Evolutionary conservation across 2,329 filamentous ascomycete genomes (phyloP).

Genomic region (Diaporthe sp.): DNA sequence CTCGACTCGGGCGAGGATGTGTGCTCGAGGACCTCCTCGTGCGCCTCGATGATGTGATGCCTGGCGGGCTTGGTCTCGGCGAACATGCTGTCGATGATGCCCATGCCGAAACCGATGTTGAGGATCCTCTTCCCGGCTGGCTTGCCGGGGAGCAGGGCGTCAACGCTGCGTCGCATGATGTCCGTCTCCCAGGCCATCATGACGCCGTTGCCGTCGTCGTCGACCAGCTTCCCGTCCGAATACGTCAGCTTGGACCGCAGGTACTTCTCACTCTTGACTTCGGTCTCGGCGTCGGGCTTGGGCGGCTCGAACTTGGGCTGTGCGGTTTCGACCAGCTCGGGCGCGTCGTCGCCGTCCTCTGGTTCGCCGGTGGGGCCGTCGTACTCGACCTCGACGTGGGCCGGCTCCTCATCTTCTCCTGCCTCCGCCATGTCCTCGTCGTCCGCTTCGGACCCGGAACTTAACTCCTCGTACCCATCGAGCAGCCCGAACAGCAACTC

Average conservation of each 20-base stretch:
- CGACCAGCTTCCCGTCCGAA: constrained; percentile 76
- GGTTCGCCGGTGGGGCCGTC: constrained; percentile 41
- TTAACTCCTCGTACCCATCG: constrained; percentile 83
- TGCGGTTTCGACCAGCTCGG: constrained; percentile 47
- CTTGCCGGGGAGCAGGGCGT: constrained; percentile 66
- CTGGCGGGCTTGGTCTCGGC: constrained; percentile 74
- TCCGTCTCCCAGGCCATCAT: constrained; percentile 96
- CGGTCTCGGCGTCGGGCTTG: constrained; percentile 53
- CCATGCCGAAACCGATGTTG: constrained; percentile 93
- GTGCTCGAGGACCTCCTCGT: constrained; percentile 80
- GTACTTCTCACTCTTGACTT: constrained; percentile 76
- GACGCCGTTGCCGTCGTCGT: constrained; percentile 83
- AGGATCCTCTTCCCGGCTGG: constrained; percentile 75
- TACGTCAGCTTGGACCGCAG: constrained; percentile 77
- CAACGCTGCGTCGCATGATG: constrained; percentile 85
- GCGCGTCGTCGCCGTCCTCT: constrained; percentile 51
- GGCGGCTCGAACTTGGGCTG: constrained; percentile 53
- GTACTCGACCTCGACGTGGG: constrained; percentile 35
- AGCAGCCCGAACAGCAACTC: constrained; percentile 88
- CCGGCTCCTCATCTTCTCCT: constrained; percentile 47
- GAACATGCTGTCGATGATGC: constrained; percentile 86
- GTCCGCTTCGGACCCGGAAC: constrained; percentile 65
- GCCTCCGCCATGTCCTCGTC: constrained; percentile 59
- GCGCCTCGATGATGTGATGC: constrained; percentile 91
- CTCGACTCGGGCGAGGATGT: constrained; percentile 63